Base-by-base conservation (phyloP, 1,139 yeast genomes). In the Diutina mesorugosa region DNA sequence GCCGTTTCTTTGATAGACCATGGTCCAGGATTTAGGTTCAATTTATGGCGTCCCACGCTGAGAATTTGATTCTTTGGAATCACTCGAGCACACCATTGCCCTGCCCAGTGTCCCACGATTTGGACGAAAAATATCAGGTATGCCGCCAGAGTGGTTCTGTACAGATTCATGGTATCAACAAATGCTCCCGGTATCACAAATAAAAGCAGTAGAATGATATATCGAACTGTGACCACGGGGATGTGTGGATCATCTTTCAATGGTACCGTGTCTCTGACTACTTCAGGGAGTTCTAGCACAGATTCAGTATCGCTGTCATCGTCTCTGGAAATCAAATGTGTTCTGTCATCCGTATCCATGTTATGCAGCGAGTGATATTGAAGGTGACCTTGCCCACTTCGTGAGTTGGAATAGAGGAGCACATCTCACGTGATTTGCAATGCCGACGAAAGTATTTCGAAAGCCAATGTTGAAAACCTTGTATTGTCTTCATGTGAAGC, bases 181-280 rank as follows among this genome's bases (percentile, higher is more conserved):
- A 77, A 73, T 1, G 81, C 81, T 29, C 80, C 81, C 1, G 81
- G 81, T 1, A 72, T 62, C 1, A 77, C 70, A 59, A 77, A 74
- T 1, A 77, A 48, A 3, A 71, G 61, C 14, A 78, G 68, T 26
- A 77, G 62, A 1, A 77, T 35, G 54, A 76, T 66, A 60, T 72
- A 74, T 18, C 80, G 61, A 59, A 76, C 73, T 0, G 80, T 77
- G n/a, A 74, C 59, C 8, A 72, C 69, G 2, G 76, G 74, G 29
- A 65, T 63, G 0, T 65, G 63, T 4, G 74, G 72, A 59, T 73
- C 74, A 59, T 73, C 77, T 46, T 63, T 64, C 52, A 74, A 61
- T 1, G 76, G 69, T 2, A 64, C 66, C 7, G 62, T 61, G 35
- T 63, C 67, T 18, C 62, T 55, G 10, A 64, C 58, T 2, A 58